These are phyloP conservation scores for Erythrophleum fordii DNA, from an alignment of 306 rosid species.

Conservation along the genomic window DNA sequence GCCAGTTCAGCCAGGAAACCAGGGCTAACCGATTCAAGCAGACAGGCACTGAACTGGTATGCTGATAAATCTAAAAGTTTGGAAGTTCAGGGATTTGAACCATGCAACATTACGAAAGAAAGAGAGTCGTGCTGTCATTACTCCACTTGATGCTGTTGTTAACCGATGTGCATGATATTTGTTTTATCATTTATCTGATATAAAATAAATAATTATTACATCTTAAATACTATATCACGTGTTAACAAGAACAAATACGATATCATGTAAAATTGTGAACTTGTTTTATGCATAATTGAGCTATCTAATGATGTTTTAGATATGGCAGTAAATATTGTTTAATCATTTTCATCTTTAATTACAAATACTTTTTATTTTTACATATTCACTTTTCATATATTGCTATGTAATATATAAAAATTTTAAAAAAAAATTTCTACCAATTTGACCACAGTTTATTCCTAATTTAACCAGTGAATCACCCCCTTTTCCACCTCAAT, in stretches of 20 bases:
- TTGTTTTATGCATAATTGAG: neutral
- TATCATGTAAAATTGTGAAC: neutral
- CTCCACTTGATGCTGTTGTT: neutral
- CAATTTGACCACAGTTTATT: neutral
- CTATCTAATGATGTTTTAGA: neutral
- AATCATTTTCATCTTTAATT: neutral
- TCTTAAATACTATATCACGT: neutral
- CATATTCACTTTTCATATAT: neutral
- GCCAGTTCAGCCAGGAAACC: neutral
- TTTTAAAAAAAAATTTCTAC: neutral
- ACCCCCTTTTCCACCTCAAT: neutral
- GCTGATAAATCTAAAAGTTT: neutral
- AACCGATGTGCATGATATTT: neutral
- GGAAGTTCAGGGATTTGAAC: neutral
- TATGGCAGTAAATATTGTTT: neutral
- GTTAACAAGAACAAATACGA: neutral
- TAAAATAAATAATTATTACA: neutral
- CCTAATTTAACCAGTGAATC: neutral
- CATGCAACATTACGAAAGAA: neutral
- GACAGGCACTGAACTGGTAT: neutral
- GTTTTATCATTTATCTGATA: neutral
- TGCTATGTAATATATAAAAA: neutral
- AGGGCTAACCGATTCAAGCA: neutral
- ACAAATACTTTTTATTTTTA: neutral
- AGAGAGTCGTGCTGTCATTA: neutral